phyloP scores from a whole-genome alignment of 371 early-diverging fungal genomes.

The Syncephalis fuscata region DNA sequence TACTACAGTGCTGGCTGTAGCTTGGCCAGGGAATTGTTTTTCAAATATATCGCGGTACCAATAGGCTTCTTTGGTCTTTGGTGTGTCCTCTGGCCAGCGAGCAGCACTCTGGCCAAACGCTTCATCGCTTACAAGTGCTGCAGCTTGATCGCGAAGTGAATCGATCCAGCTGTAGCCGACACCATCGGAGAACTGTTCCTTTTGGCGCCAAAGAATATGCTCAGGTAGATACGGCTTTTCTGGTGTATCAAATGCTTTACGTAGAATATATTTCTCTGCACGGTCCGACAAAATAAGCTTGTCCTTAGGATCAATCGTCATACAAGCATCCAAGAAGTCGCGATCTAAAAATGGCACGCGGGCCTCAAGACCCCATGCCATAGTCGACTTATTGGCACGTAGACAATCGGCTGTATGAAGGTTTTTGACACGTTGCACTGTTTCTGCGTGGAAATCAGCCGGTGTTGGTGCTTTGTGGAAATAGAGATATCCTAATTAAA shows the following conservation, averaged over 20 bases:
- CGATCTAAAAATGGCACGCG: constrained; percentile 93
- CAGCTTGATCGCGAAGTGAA: constrained; percentile 57
- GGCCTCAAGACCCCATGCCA: constrained; percentile 97
- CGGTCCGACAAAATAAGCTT: constrained; percentile 49
- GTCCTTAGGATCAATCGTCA: constrained; percentile 63
- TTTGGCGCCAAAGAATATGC: constrained; percentile 90
- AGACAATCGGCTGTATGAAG: constrained; percentile 88
- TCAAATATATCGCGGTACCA: constrained; percentile 88
- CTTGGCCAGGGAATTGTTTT: constrained; percentile 76
- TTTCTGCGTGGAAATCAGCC: constrained; percentile 70
- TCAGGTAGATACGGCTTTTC: constrained; percentile 72
- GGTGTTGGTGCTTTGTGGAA: constrained; percentile 86
- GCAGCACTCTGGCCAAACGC: constrained; percentile 45
- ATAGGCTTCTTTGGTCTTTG: constrained; percentile 90
- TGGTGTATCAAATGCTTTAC: constrained; percentile 66
- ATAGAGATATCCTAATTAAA: constrained; percentile 71
- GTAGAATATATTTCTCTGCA: constrained; percentile 81
- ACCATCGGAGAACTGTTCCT: constrained; percentile 96
- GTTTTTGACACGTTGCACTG: constrained; percentile 78
- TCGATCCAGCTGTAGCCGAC: constrained; percentile 97
- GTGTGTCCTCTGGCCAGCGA: constrained; percentile 75
- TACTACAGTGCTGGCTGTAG: constrained; percentile 74
- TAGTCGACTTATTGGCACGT: constrained; percentile 95
- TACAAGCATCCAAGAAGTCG: constrained; percentile 72
- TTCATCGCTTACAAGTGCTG: constrained; percentile 52